phyloP scores from a whole-genome alignment of 768 basidiomycete genomes.

The Leccinellum luteum region DNA sequence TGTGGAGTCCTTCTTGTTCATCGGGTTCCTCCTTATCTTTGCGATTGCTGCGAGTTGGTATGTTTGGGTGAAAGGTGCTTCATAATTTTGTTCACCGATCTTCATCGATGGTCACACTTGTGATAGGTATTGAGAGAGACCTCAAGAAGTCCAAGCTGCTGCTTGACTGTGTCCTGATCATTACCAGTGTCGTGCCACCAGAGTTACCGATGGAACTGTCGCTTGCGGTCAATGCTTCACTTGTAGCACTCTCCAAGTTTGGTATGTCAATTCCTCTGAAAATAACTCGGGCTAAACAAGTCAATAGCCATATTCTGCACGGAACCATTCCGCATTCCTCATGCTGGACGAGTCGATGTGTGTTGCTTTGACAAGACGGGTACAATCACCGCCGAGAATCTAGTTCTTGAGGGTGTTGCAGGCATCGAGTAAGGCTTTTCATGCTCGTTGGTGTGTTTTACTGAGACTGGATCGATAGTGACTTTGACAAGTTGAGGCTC shows the following conservation, averaged over 20 bases:
- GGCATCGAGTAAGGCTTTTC: slow-evolving; percentile 75
- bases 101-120: slow-evolving; percentile 4
- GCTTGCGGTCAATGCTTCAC: slow-evolving; percentile 90
- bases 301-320: slow-evolving; percentile 93
- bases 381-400: slow-evolving; percentile 93
- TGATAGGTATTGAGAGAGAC: slow-evolving; percentile 80
- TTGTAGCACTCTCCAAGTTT: slow-evolving; percentile 91
- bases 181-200: slow-evolving; percentile 97
- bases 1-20: slow-evolving; percentile 93
- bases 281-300: neutral
- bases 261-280: slow-evolving; percentile 46
- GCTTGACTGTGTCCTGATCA: slow-evolving; percentile 92
- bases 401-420: slow-evolving; percentile 91
- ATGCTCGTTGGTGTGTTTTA: neutral
- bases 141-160: slow-evolving; percentile 94
- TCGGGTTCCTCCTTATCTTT: slow-evolving; percentile 96
- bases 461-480: slow-evolving; percentile 37
- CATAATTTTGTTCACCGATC: neutral
- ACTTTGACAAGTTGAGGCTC: slow-evolving; percentile 59
- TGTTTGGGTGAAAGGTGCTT: slow-evolving; percentile 91
- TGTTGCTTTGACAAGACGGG: slow-evolving; percentile 99
- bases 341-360: slow-evolving; percentile 92
- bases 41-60: slow-evolving; percentile 98
- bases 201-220: slow-evolving; percentile 98
- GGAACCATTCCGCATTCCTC: slow-evolving; percentile 97